phyloP scores from a whole-genome alignment of 768 basidiomycete genomes.

The Lentinula raphanica region DNA sequence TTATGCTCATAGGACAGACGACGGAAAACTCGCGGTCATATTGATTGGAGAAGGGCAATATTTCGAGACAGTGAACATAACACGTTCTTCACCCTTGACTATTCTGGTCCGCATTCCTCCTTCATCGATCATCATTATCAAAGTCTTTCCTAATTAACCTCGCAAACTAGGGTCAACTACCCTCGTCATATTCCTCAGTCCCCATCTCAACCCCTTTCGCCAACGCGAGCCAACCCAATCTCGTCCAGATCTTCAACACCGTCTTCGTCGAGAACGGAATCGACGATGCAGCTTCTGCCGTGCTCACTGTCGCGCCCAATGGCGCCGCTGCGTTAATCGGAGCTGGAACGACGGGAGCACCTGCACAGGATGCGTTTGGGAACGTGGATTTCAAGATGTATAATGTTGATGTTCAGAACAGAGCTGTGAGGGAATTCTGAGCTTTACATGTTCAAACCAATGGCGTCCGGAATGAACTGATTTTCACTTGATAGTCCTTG shows the following conservation, averaged over 20 bases:
- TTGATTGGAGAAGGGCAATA: constrained; percentile 58
- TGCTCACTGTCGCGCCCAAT: constrained; percentile 52
- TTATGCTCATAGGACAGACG: constrained; percentile 30
- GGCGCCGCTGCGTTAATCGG: constrained; percentile 55
- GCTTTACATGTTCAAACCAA: neutral
- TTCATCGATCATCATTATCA: neutral
- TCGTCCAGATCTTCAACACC: constrained; percentile 52
- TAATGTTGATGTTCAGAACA: constrained; percentile 63
- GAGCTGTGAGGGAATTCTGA: constrained; percentile 41
- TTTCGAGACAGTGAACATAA: constrained; percentile 54
- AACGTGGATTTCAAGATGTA: constrained; percentile 57
- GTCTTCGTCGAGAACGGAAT: constrained; percentile 34
- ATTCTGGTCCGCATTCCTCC: constrained; percentile 38
- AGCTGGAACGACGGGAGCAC: constrained; percentile 54
- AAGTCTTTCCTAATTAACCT: neutral
- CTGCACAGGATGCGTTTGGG: constrained; percentile 45
- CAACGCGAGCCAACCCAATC: constrained; percentile 38
- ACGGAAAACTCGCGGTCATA: constrained; percentile 34
- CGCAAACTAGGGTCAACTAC: constrained; percentile 49
- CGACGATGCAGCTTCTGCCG: constrained; percentile 56
- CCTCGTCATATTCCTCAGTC: constrained; percentile 24
- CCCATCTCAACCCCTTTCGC: constrained; percentile 29
- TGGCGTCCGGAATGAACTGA: neutral
- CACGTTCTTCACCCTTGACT: constrained; percentile 47
- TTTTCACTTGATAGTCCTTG: constrained; percentile 26